phyloP scores from a whole-genome alignment of 78 protist genomes.

The Isochrysis galbana region DNA sequence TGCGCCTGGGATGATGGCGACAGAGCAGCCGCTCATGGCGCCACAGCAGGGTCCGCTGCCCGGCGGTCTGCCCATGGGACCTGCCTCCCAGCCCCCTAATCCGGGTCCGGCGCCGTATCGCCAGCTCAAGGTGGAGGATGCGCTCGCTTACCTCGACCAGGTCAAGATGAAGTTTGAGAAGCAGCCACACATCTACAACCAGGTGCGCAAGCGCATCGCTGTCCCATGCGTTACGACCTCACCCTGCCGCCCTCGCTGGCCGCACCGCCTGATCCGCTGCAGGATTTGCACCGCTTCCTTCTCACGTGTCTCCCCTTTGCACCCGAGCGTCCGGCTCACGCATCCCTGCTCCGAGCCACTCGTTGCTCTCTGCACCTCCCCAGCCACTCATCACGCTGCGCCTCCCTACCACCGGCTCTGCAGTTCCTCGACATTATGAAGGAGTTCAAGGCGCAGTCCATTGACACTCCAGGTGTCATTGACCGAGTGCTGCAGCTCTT shows the following conservation, averaged over 20 bases:
- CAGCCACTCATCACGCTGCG: background rate
- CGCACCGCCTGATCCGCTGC: too few species aligned
- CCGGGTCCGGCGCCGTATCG: background rate
- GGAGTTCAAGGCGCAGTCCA: conserved; percentile 87
- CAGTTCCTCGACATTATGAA: conserved; percentile 91
- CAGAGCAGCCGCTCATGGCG: background rate
- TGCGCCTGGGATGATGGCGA: background rate
- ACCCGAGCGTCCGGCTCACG: too few species aligned
- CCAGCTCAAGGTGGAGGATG: conserved; percentile 79
- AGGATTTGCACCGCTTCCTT: too few species aligned
- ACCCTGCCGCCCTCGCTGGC: too few species aligned
- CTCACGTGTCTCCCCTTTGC: too few species aligned
- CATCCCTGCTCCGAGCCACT: too few species aligned
- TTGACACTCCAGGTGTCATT: conserved; percentile 91
- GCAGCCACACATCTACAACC: conserved; percentile 82
- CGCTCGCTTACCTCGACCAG: conserved; percentile 78
- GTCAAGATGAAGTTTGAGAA: conserved; percentile 84
- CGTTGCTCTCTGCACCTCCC: background rate
- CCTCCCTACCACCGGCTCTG: background rate
- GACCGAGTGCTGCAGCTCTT: conserved; percentile 80
- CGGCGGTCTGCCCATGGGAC: background rate
- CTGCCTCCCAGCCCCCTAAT: background rate
- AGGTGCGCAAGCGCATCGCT: too few species aligned
- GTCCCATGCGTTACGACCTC: too few species aligned
- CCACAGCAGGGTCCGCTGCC: background rate